Percentiles rank a stretch among this genome's conserved stretches.
These are phyloP conservation scores for Ustilago shanxiensis DNA, from an alignment of 1,284 basidiomycete genomes.

Conservation along the genomic window DNA sequence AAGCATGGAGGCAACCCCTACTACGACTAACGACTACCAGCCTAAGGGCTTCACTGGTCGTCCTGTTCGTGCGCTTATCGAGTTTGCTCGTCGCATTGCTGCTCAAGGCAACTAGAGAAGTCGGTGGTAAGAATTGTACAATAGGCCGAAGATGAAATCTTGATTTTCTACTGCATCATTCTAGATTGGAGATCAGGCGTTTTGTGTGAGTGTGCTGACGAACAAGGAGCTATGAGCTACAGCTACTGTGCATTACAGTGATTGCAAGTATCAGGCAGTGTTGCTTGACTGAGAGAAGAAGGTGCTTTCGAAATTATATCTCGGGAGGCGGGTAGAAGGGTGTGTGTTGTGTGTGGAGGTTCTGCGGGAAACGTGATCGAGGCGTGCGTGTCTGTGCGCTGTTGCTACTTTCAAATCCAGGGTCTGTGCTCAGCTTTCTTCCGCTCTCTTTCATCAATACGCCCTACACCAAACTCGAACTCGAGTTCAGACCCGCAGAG, in stretches of 20 bases:
- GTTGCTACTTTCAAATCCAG: conserved; percentile 2
- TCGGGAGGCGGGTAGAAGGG: conserved; percentile 25
- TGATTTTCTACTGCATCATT: no score
- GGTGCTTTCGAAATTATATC: not conserved
- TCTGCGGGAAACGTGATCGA: conserved; percentile 34
- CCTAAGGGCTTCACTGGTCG: conserved; percentile 84
- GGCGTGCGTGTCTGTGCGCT: conserved; percentile 36
- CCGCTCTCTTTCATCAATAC: conserved; percentile 4
- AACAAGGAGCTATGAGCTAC: no score
- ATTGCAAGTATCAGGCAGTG: no score
- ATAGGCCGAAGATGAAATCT: conserved; percentile 4
- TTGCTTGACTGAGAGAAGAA: conserved; percentile 1
- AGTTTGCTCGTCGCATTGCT: conserved; percentile 67
- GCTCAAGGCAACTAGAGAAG: conserved; percentile 20
- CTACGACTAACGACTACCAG: conserved; percentile 77
- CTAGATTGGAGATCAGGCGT: no score
- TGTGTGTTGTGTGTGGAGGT: conserved; percentile 34
- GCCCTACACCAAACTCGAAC: not conserved
- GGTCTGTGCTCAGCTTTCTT: conserved; percentile 1
- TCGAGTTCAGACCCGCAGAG: not conserved
- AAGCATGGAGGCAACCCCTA: conserved; percentile 74
- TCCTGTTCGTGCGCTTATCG: conserved; percentile 76
- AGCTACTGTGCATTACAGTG: no score
- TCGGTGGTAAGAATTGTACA: not conserved
- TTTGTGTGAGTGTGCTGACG: no score